phyloP scores from a whole-genome alignment of 1,139 yeast genomes.

The Starmera stellimalicola region DNA sequence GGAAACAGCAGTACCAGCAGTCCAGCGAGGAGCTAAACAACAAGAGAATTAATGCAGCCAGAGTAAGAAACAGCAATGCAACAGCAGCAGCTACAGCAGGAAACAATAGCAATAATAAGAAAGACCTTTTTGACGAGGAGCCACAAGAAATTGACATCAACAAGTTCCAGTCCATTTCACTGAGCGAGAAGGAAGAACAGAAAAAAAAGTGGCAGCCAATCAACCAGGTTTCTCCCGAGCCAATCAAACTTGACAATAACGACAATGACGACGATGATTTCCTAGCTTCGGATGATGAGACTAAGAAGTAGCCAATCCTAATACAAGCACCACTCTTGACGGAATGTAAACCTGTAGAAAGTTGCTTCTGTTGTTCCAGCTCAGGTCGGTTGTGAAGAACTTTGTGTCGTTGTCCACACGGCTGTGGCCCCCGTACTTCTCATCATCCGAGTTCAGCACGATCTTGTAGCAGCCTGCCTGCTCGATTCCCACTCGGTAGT shows the following conservation, averaged over 20 bases:
- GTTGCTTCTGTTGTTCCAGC: conserved; percentile 75
- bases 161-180: conserved; percentile 48
- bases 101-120: conserved; percentile 23
- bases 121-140: conserved; percentile 49
- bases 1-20: conserved; percentile 19
- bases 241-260: conserved; percentile 18
- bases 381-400: conserved; percentile 60
- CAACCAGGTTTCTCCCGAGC: conserved; percentile 44
- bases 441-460: conserved; percentile 65
- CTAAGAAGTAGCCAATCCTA: conserved; percentile 43
- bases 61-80: conserved; percentile 12
- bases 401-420: conserved; percentile 49
- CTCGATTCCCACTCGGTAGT: conserved; percentile 85
- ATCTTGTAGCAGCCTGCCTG: conserved; percentile 66
- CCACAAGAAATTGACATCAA: conserved; percentile 37
- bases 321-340: conserved; percentile 66
- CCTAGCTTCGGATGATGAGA: conserved; percentile 72
- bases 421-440: conserved; percentile 71
- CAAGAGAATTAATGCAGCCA: conserved; percentile 6
- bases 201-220: conserved; percentile 53
- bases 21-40: conserved; percentile 8
- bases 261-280: conserved; percentile 63
- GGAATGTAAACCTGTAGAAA: conserved; percentile 81
- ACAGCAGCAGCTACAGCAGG: conserved; percentile 22
- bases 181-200: conserved; percentile 31